These are phyloP conservation scores for Paramecium biaurelia DNA, from an alignment of 73 alveolate genomes.

Conservation along the genomic window DNA sequence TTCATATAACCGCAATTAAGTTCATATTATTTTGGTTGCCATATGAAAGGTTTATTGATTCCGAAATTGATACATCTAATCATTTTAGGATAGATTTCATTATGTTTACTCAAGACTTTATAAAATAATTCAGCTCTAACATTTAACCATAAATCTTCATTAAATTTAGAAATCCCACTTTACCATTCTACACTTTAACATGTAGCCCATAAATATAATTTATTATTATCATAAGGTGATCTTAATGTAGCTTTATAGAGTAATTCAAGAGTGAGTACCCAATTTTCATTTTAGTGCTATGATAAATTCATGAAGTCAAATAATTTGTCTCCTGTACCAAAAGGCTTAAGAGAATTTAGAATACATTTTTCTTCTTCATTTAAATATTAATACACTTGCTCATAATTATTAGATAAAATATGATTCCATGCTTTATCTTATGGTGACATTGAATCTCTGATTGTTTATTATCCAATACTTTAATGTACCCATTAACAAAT, in stretches of 20 bases:
- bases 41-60: not conserved
- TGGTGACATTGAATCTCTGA: not conserved
- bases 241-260: not conserved
- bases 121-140: not conserved
- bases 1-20: not conserved
- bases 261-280: not conserved
- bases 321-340: not conserved
- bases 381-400: not conserved
- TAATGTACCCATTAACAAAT: slow-evolving; percentile 8
- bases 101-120: not conserved
- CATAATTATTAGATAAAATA: not conserved
- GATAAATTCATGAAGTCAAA: slow-evolving; percentile 25
- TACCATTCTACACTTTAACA: not conserved
- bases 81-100: not conserved
- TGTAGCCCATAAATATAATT: not conserved
- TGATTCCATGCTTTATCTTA: not conserved
- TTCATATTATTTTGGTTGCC: not conserved
- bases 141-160: slow-evolving; percentile 20
- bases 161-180: not conserved
- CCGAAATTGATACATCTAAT: not conserved
- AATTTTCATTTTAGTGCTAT: not conserved
- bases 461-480: not conserved
- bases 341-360: not conserved
- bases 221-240: not conserved
- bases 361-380: not conserved